phyloP scores from a whole-genome alignment of 768 basidiomycete genomes.

The Austroboletus eburneus region DNA sequence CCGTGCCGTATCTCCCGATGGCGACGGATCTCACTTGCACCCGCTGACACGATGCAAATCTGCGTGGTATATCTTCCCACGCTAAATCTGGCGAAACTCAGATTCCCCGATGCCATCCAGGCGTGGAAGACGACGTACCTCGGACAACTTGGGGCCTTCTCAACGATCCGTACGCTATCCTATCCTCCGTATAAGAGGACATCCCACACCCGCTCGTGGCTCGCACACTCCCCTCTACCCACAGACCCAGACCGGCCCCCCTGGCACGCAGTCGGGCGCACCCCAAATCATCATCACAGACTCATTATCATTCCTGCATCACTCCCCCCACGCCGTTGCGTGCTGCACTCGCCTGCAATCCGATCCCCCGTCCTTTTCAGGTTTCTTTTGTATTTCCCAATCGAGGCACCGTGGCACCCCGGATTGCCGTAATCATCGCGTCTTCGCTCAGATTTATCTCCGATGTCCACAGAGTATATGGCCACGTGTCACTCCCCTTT shows the following conservation, averaged over 20 bases:
- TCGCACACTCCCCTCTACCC: slow-evolving; percentile 26
- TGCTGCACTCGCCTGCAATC: slow-evolving; percentile 8
- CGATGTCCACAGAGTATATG: slow-evolving; percentile 9
- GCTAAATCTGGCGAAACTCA: slow-evolving; percentile 17
- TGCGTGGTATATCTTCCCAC: slow-evolving; percentile 27
- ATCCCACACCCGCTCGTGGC: slow-evolving; percentile 6
- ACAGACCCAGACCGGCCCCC: slow-evolving; percentile 22
- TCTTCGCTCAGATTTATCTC: slow-evolving; percentile 26
- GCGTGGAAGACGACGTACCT: slow-evolving; percentile 21
- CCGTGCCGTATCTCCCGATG: slow-evolving; percentile 63
- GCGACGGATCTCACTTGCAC: slow-evolving; percentile 45
- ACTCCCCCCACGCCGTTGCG: slow-evolving; percentile 19
- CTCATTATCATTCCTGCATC: slow-evolving; percentile 10
- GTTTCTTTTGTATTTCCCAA: slow-evolving; percentile 16
- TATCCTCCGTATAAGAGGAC: slow-evolving; percentile 16
- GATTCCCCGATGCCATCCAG: slow-evolving; percentile 31
- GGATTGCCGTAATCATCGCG: slow-evolving; percentile 23
- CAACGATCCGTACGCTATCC: slow-evolving; percentile 3
- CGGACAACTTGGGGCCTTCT: neutral
- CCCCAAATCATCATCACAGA: slow-evolving; percentile 17
- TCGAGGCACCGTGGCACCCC: slow-evolving; percentile 26
- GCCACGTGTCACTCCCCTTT: slow-evolving; percentile 20
- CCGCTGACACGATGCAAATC: slow-evolving; percentile 32
- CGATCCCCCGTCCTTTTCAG: slow-evolving; percentile 17
- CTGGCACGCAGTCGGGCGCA: slow-evolving; percentile 14